Percentiles rank a stretch among this genome's conserved stretches.
These are phyloP conservation scores for Linnemannia exigua DNA, from an alignment of 192 early-diverging fungal species.

Conservation along the genomic window DNA sequence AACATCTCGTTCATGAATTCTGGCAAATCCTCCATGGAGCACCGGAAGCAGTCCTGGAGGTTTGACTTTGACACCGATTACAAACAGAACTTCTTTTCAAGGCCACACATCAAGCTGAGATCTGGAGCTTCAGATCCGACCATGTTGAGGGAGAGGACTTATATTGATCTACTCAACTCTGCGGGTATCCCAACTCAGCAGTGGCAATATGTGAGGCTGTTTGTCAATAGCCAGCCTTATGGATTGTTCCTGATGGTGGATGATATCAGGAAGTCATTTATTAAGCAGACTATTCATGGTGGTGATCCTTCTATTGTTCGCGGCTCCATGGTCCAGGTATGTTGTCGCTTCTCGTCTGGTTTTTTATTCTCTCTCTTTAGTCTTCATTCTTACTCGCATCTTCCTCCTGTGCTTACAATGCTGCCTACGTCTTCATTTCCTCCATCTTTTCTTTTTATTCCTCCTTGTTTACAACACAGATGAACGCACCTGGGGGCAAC, in stretches of 20 bases:
- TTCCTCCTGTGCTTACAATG: no score
- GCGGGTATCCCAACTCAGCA: conserved; percentile 51
- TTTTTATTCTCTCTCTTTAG: not conserved
- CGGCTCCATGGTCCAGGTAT: conserved; percentile 47
- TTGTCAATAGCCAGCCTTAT: conserved; percentile 53
- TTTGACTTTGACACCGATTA: conserved; percentile 50
- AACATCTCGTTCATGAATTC: conserved; percentile 52
- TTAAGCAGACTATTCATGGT: conserved; percentile 53
- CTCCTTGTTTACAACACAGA: not conserved
- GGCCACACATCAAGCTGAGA: conserved; percentile 56
- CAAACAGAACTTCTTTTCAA: conserved; percentile 49
- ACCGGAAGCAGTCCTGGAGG: conserved; percentile 59
- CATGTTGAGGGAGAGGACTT: conserved; percentile 55
- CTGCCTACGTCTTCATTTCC: not conserved
- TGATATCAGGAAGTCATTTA: conserved; percentile 58
- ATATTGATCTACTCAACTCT: conserved; percentile 56
- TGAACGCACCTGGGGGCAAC: conserved; percentile 40
- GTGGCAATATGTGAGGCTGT: conserved; percentile 39
- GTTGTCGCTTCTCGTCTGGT: not conserved
- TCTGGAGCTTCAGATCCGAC: conserved; percentile 52
- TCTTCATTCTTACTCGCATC: not conserved
- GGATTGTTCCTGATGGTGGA: conserved; percentile 63
- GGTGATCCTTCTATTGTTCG: not conserved
- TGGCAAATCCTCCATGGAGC: conserved; percentile 58
- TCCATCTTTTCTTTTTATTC: not conserved